These are phyloP conservation scores for Phytophthora macrochlamydospora DNA, from an alignment of 352 stramenopile genomes.

Conservation along the genomic window DNA sequence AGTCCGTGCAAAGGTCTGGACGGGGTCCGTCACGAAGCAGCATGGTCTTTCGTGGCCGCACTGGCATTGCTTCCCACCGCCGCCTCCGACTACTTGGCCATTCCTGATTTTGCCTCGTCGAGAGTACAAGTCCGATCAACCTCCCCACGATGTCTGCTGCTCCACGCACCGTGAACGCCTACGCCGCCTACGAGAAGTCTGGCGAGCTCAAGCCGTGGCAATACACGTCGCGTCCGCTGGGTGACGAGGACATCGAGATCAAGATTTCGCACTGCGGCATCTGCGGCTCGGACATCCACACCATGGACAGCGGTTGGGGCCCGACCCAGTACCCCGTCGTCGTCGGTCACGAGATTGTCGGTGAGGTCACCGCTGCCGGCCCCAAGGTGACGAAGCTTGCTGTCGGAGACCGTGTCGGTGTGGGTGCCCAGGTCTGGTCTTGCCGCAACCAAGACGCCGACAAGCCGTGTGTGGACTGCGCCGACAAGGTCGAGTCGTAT, in stretches of 20 bases:
- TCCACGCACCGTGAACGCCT: constrained; percentile 52
- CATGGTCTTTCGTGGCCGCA: neutral
- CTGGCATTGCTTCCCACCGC: neutral
- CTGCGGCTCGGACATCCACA: constrained; percentile 65
- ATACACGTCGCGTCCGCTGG: constrained; percentile 50
- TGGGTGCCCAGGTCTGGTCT: constrained; percentile 78
- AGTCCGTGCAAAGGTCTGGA: constrained; percentile 24
- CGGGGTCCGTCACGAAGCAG: constrained; percentile 5
- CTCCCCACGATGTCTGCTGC: constrained; percentile 26
- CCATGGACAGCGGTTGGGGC: constrained; percentile 52
- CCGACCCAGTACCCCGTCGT: constrained; percentile 49
- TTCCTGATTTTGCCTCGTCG: constrained; percentile 24
- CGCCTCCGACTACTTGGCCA: constrained; percentile 6
- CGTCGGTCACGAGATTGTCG: constrained; percentile 63
- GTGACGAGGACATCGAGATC: constrained; percentile 59
- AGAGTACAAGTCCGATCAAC: constrained; percentile 10
- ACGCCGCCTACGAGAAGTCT: constrained; percentile 47
- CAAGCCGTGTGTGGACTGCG: constrained; percentile 63
- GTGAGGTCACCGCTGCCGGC: constrained; percentile 44
- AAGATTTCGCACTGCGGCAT: constrained; percentile 71
- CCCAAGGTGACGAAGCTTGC: constrained; percentile 65
- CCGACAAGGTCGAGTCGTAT: constrained; percentile 62
- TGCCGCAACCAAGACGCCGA: constrained; percentile 71
- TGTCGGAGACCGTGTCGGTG: constrained; percentile 77
- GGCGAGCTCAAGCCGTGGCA: constrained; percentile 49